Evolutionary conservation across 2,329 filamentous ascomycete genomes (phyloP).

Genomic region (Ophiosphaerella narmari): DNA sequence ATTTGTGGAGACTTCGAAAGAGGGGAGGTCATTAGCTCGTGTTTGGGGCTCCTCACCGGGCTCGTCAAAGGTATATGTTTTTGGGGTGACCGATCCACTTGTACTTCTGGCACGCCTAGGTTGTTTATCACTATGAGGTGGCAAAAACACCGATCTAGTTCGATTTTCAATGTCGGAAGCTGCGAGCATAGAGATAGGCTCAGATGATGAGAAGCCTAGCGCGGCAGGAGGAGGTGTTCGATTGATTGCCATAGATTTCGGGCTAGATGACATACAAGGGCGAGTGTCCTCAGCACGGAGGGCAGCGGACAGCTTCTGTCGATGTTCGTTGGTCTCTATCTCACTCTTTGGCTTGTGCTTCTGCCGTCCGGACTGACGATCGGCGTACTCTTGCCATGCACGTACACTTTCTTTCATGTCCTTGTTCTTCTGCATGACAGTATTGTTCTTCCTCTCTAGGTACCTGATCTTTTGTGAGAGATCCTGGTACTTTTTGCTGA

Average conservation of each 20-base stretch:
- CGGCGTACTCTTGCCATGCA: constrained; percentile 45
- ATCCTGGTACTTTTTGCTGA: constrained; percentile 39
- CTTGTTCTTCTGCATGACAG: constrained; percentile 43
- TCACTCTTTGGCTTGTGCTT: constrained; percentile 25
- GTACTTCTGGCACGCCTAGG: background rate
- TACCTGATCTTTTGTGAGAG: constrained; percentile 35
- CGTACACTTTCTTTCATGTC: constrained; percentile 48
- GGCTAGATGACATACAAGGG: constrained; percentile 29
- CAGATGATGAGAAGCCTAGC: constrained; percentile 23
- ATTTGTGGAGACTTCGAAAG: background rate
- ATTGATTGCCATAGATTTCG: constrained; percentile 15
- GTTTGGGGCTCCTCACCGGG: background rate
- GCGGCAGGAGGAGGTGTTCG: constrained; percentile 19
- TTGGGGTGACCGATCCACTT: constrained; percentile 11
- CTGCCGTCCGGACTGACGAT: constrained; percentile 33
- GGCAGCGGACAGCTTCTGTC: constrained; percentile 2
- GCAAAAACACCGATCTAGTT: background rate
- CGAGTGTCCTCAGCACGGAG: constrained; percentile 13
- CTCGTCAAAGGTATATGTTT: background rate
- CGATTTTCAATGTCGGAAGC: background rate
- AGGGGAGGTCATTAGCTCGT: background rate
- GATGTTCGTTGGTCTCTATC: constrained; percentile 10
- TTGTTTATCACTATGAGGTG: background rate
- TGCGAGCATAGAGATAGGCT: constrained; percentile 10
- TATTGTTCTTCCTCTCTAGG: constrained; percentile 37